These are phyloP conservation scores for Exophiala bonariae DNA, from an alignment of 2,329 filamentous ascomycete genomes.

Conservation along the genomic window DNA sequence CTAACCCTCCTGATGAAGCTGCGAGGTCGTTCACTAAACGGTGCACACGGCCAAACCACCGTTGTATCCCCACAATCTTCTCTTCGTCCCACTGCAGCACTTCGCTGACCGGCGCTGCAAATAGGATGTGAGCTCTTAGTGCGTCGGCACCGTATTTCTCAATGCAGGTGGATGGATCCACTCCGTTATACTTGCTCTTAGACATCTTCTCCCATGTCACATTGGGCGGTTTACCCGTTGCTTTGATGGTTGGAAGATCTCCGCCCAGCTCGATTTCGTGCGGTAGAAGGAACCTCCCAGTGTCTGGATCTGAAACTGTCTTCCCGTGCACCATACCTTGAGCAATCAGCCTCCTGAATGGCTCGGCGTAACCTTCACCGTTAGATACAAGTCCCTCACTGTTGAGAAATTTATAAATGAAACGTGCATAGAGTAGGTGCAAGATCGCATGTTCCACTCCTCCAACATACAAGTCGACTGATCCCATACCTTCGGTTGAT, in stretches of 20 bases:
- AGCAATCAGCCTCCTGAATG: slow-evolving; percentile 78
- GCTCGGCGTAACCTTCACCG: slow-evolving; percentile 58
- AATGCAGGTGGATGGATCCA: slow-evolving; percentile 75
- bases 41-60: slow-evolving; percentile 73
- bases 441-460: slow-evolving; percentile 90
- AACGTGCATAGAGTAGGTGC: slow-evolving; percentile 83
- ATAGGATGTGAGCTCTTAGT: slow-evolving; percentile 82
- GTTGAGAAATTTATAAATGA: slow-evolving; percentile 85
- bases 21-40: slow-evolving; percentile 50
- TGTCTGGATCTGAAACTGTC: slow-evolving; percentile 74
- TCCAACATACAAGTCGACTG: slow-evolving; percentile 85
- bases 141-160: slow-evolving; percentile 77
- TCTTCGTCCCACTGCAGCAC: slow-evolving; percentile 84
- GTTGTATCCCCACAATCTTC: slow-evolving; percentile 77
- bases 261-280: slow-evolving; percentile 64
- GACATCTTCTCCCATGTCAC: slow-evolving; percentile 89
- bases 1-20: slow-evolving; percentile 37
- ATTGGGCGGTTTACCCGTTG: slow-evolving; percentile 59
- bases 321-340: slow-evolving; percentile 94
- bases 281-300: slow-evolving; percentile 73
- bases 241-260: slow-evolving; percentile 59
- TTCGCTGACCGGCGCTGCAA: slow-evolving; percentile 81
- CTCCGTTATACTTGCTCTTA: slow-evolving; percentile 90
- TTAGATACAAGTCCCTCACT: slow-evolving; percentile 41
- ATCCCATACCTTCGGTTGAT: slow-evolving; percentile 58